Evolutionary conservation across 2,329 filamentous ascomycete species (phyloP), one percentile per base, ranked within the genome.

Genomic region (Ophiocordyceps camponoti-floridani): DNA sequence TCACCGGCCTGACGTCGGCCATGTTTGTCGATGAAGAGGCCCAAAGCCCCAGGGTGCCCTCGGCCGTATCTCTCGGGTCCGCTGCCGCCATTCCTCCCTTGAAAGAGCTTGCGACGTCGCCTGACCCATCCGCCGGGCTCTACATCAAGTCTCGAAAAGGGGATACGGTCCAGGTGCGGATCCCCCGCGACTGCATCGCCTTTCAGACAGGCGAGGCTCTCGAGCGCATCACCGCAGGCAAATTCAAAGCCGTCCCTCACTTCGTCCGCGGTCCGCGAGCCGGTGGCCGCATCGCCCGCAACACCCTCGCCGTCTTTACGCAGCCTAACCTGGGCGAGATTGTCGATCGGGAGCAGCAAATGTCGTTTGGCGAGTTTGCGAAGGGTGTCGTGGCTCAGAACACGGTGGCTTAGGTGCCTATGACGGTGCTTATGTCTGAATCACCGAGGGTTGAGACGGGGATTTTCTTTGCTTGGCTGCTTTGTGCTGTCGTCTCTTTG

Each of bases 121-220:
- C 91, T 0, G 88, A 96, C 56, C 78, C 87, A 4, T 73, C 75
- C 12, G 84, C 89, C 0, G 91, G 91, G 0, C 67, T 98, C n/a
- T 96, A 95, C 66, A 94, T 96, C 63, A 82, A 83, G 59, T 89
- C 87, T 28, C 80, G 91, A 41, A 76, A 78, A 0, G 87, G 85
- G 2, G 69, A 81, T 47, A 81, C 84, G 1, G 82, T 88, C n/a
- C 91, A 96, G 62, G 86, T 96, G 52, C 79, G 80, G 57, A 95
- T 98, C 51, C 91, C 89, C 1, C 73, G 79, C 40, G 87, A 94
- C 58, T 91, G 86, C 61, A 80, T 98, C 43, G 91, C 85, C 1
- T 98, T 98, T 59, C 89, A 98, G 68, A 98, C 89, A 0, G 91
- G 89, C 2, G 86, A 95, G 64, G 82, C 89, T 1, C 68, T 98